Conservation (phyloP, 2,329 filamentous ascomycete genomes). For the Metarhizium robertsii region DNA sequence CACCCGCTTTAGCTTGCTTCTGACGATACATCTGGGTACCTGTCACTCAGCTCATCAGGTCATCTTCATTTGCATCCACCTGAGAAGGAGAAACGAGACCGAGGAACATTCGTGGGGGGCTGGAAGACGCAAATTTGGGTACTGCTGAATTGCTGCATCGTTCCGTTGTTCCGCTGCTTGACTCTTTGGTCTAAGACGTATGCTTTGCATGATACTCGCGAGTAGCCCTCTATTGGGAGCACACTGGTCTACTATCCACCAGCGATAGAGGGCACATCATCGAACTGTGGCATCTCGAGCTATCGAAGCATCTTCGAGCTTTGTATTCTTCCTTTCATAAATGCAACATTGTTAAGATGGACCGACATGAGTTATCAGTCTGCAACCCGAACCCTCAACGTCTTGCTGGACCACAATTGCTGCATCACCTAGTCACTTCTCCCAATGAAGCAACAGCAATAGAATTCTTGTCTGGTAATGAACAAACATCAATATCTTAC, state of each 20-base stretch:
- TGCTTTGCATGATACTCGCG: not conserved
- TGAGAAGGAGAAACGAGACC: not conserved
- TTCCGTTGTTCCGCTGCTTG: not conserved
- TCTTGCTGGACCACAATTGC: slow-evolving; percentile 33
- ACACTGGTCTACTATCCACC: not conserved
- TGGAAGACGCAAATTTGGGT: not conserved
- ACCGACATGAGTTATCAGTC: slow-evolving; percentile 28
- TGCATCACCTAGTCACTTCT: slow-evolving; percentile 51
- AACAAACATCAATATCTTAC: slow-evolving; percentile 46
- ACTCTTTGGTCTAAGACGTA: not conserved
- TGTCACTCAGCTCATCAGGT: not conserved
- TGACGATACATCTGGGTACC: not conserved
- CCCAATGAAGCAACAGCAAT: slow-evolving; percentile 18
- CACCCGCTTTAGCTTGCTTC: slow-evolving; percentile 1
- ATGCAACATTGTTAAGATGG: slow-evolving; percentile 19
- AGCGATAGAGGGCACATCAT: not conserved
- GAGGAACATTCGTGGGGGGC: not conserved
- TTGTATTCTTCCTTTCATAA: not conserved
- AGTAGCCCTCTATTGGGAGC: not conserved
- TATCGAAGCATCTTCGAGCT: not conserved
- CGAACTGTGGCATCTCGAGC: not conserved
- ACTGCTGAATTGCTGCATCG: not conserved
- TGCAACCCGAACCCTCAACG: slow-evolving; percentile 33
- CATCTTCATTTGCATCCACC: not conserved
- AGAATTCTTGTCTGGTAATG: slow-evolving; percentile 19